phyloP scores from a whole-genome alignment of 148 eudicot genomes.

The Rhododendron williamsianum region DNA sequence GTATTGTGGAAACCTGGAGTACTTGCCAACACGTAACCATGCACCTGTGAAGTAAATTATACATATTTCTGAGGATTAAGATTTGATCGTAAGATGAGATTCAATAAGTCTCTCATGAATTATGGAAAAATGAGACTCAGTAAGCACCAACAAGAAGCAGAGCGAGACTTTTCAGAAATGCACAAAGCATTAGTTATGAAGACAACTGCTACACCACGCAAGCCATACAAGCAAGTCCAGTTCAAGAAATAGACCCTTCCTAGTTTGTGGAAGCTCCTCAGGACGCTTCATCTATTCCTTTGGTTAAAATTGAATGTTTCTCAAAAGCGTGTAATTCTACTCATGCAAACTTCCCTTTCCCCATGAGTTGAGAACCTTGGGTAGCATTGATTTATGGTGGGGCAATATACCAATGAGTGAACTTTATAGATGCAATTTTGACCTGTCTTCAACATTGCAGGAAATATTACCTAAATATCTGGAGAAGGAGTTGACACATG shows the following conservation, averaged over 20 bases:
- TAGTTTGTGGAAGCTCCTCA: not conserved
- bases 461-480: not conserved
- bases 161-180: not conserved
- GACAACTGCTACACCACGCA: constrained; percentile 3
- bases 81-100: not conserved
- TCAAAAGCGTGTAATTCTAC: not conserved
- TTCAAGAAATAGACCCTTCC: not conserved
- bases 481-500: not conserved
- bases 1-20: not conserved
- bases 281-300: not conserved
- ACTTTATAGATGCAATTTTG: not conserved
- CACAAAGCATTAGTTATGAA: not conserved
- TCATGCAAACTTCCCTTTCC: not conserved
- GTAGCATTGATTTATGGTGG: not conserved
- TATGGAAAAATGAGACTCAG: not conserved
- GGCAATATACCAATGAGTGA: not conserved
- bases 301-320: not conserved
- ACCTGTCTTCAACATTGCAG: not conserved
- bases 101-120: not conserved
- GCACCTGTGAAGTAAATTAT: not conserved
- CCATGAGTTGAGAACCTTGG: not conserved
- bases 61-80: not conserved
- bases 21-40: not conserved
- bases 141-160: not conserved
- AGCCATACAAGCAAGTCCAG: not conserved